Evolutionary conservation across 2,329 filamentous ascomycete species (phyloP), one percentile per base, ranked within the genome.

Genomic region (Aspergillus terreus): DNA sequence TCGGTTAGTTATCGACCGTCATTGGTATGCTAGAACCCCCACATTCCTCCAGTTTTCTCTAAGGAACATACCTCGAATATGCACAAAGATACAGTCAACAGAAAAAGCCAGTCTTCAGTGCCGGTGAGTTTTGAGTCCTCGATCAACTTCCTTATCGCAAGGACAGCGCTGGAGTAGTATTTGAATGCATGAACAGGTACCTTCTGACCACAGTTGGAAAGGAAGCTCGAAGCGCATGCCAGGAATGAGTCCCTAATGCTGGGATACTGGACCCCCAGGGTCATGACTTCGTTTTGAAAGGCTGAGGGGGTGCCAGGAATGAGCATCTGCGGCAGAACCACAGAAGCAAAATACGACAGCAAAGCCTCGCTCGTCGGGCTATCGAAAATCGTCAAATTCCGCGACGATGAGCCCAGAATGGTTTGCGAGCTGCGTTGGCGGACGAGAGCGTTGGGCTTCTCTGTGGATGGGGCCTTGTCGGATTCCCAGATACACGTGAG

Each of bases 401-500:
- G 46, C 4, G 46, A 43, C 38, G 32, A 17, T 10, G 32, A 17
- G 5, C 15, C 10, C 25, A 49, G 32, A 38, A 4, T 4, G 9
- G 6, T 5, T 21, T 44, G 38, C 1, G 9, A 9, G n/a, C 42
- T 17, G 15, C 38, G 23, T 21, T 32, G 6, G n/a, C 7, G 27
- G 17, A 42, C 40, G 15, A 42, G 40, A 6, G 40, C 40, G 19
- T 42, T 17, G 19, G 40, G 14, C 11, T 17, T 42, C 17, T 6
- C 36, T 10, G 14, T 17, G 15, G 14, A n/a, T 17, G 38, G n/a
- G n/a, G 15, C 46, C 15, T 21, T 33, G 21, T 35, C 40, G 10
- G 40, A 44, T 23, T 41, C 33, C 46, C 46, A 49, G 10, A 49
- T 49, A 49, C 46, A 49, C 10, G 46, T 49, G 9, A 49, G 38